phyloP scores from a whole-genome alignment of 2,329 filamentous ascomycete species.

The Periconia macrospinosa region DNA sequence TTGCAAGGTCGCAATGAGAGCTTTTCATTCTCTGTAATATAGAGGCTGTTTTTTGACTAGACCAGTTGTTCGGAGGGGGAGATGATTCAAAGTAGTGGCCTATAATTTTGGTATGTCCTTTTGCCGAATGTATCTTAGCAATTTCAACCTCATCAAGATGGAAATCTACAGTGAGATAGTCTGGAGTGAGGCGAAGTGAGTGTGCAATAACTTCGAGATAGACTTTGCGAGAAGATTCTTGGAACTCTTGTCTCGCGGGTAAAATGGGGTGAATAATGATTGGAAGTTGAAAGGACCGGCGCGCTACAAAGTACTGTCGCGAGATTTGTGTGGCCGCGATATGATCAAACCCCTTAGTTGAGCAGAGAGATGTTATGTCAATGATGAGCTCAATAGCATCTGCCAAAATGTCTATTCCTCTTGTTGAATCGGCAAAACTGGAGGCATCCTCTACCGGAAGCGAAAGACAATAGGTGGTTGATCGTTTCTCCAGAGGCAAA shows the following conservation, averaged over 20 bases:
- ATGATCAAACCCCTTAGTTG: neutral
- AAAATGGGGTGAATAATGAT: neutral
- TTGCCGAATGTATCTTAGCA: neutral
- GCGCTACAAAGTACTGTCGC: neutral
- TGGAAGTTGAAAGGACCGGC: neutral
- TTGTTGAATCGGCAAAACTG: neutral
- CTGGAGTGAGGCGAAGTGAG: neutral
- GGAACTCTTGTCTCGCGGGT: neutral
- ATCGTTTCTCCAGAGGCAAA: slow-evolving; percentile 33
- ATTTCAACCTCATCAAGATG: neutral
- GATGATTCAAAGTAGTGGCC: neutral
- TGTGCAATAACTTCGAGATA: neutral
- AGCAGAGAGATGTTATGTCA: neutral
- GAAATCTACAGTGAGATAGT: neutral
- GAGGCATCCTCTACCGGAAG: neutral
- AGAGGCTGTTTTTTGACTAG: neutral
- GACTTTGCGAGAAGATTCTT: neutral
- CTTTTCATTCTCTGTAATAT: neutral
- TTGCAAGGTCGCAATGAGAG: neutral
- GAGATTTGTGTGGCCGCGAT: neutral
- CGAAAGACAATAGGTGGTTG: neutral
- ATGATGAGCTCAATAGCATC: neutral
- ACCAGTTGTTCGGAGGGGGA: neutral
- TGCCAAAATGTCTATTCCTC: neutral
- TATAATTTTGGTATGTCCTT: neutral